Evolutionary conservation across 305 asterid species (phyloP).

Genomic region (Solanum hybrid): DNA sequence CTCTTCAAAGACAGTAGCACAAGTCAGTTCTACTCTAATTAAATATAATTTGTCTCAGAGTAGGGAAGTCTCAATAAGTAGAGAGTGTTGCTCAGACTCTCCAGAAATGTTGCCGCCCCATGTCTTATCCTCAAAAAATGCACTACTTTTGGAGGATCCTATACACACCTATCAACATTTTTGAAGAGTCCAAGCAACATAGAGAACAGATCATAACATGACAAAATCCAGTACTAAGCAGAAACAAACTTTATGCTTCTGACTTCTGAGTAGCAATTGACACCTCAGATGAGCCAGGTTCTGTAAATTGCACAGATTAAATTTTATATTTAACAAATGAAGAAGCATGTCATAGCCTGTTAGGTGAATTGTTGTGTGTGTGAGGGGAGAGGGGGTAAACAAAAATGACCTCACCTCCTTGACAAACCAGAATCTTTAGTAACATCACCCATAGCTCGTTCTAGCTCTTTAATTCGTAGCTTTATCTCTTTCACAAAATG

Average conservation of each 20-base stretch:
- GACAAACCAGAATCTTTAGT: slow-evolving; percentile 59
- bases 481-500: slow-evolving; percentile 76
- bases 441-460: slow-evolving; percentile 46
- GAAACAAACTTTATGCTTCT: not conserved
- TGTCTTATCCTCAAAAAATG: not conserved
- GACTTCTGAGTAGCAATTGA: not conserved
- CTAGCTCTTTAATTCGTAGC: slow-evolving; percentile 72
- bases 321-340: not conserved
- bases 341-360: not conserved
- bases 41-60: not conserved
- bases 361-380: not conserved
- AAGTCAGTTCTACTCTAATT: not conserved
- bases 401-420: slow-evolving; percentile 33
- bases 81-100: not conserved
- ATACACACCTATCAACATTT: not conserved
- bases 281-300: not conserved
- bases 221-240: not conserved
- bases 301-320: not conserved
- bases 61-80: not conserved
- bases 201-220: not conserved
- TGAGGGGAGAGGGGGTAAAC: not conserved
- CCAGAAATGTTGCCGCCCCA: not conserved
- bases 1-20: not conserved
- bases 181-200: not conserved
- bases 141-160: not conserved